Evolutionary conservation across 148 eudicot species (phyloP).

Genomic region (Cornus florida): DNA sequence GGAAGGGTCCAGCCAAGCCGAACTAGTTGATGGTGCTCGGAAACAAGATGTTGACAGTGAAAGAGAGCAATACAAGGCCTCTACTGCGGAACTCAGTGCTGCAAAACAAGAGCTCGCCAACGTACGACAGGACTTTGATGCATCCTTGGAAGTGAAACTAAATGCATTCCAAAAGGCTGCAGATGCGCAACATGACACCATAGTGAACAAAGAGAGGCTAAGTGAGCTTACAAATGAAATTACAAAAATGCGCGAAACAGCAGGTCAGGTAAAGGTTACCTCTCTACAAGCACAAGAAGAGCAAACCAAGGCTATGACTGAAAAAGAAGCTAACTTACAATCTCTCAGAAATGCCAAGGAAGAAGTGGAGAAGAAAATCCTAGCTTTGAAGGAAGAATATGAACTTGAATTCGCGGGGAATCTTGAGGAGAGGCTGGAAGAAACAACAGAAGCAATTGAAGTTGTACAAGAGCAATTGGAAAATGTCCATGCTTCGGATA

Average conservation of each 20-base stretch:
- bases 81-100: slow-evolving; percentile 57
- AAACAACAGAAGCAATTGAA: slow-evolving; percentile 43
- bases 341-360: slow-evolving; percentile 37
- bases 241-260: slow-evolving; percentile 36
- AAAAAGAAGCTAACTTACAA: slow-evolving; percentile 35
- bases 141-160: slow-evolving; percentile 47
- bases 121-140: slow-evolving; percentile 58
- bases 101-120: slow-evolving; percentile 70
- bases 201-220: slow-evolving; percentile 43
- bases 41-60: slow-evolving; percentile 35
- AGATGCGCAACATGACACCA: slow-evolving; percentile 49
- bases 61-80: slow-evolving; percentile 56
- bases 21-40: slow-evolving; percentile 19
- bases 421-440: slow-evolving; percentile 53
- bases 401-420: slow-evolving; percentile 28
- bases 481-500: slow-evolving; percentile 34
- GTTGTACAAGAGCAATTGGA: slow-evolving; percentile 51
- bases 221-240: slow-evolving; percentile 52
- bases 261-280: slow-evolving; percentile 44
- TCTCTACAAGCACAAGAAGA: slow-evolving; percentile 41
- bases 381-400: slow-evolving; percentile 34
- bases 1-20: slow-evolving; percentile 35
- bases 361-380: slow-evolving; percentile 38
- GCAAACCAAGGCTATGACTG: slow-evolving; percentile 34
- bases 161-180: slow-evolving; percentile 49